Evolutionary conservation across 1,139 yeast species (phyloP).

Genomic region (Geotrichum macrosporum): DNA sequence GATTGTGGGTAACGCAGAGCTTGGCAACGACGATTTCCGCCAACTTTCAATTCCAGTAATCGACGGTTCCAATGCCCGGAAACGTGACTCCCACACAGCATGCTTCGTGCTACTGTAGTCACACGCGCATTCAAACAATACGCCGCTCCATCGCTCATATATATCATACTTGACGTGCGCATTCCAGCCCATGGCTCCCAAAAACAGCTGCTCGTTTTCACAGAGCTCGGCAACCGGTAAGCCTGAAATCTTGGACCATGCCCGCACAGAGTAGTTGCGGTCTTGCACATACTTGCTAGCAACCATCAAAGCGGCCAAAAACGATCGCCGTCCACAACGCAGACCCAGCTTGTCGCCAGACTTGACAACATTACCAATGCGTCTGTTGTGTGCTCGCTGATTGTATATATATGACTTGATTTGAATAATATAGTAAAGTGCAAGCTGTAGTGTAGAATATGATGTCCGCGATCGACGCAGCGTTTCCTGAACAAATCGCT

Average conservation of each 20-base stretch:
- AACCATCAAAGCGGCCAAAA: slow-evolving; percentile 60
- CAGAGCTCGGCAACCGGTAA: slow-evolving; percentile 49
- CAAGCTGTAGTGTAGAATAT: slow-evolving; percentile 58
- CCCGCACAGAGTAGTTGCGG: slow-evolving; percentile 59
- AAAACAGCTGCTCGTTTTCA: slow-evolving; percentile 50
- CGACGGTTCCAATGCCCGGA: slow-evolving; percentile 2
- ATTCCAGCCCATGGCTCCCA: slow-evolving; percentile 53
- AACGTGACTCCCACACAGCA: slow-evolving; percentile 5
- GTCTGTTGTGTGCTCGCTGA: slow-evolving; percentile 9
- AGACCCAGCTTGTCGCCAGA: slow-evolving; percentile 23
- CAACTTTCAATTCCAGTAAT: slow-evolving; percentile 8
- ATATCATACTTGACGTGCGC: slow-evolving; percentile 48
- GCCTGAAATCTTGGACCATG: slow-evolving; percentile 76
- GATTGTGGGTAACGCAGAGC: slow-evolving; percentile 4
- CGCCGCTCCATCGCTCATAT: slow-evolving; percentile 50
- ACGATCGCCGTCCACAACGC: slow-evolving; percentile 59
- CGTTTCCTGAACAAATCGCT: slow-evolving; percentile 55
- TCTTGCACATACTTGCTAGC: slow-evolving; percentile 73
- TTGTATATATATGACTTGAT: slow-evolving; percentile 36
- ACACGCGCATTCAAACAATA: slow-evolving; percentile 34
- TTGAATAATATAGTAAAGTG: slow-evolving; percentile 58
- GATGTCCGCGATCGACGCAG: slow-evolving; percentile 66
- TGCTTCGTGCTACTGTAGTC: slow-evolving; percentile 6
- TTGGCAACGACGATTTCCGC: no score
- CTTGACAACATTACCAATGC: slow-evolving; percentile 13